Evolutionary conservation across 208 protist genomes (phyloP), one percentile per base, ranked within the genome.

Genomic region (Trypanosoma scelopori): DNA sequence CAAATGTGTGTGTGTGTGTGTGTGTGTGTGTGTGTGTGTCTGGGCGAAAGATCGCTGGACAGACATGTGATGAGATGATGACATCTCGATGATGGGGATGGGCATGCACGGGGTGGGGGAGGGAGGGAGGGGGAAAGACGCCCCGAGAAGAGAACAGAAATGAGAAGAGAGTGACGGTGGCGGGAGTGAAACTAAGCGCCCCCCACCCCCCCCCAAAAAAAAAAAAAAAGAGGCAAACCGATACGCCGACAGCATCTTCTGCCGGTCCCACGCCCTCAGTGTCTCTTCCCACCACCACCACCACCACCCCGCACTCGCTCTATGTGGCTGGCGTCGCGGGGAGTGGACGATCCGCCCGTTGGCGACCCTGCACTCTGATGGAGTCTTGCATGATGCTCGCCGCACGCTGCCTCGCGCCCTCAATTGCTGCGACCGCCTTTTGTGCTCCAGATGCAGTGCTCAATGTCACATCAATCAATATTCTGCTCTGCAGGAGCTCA

Each of bases 321-420:
- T 63, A 53, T 23, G 5, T 22, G 15, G 42, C n/a, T 27, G 22
- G 39, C 50, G 28, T 35, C 27, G 1, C 41, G 18, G 52, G 42
- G 51, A 60, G 49, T 13, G n/a, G 48, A 41, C 65, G 56, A n/a
- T 18, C 25, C n/a, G 25, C 25, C 15, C 18, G 13, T 25, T 68
- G 41, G 5, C 28, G 3, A 22, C 30, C 23, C 43, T 67, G 39
- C 35, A 61, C 53, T 23, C 1, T 7, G 23, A 68, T 74, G 37
- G 60, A 51, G 37, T 61, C 9, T 30, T 47, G 68, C 35, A 67
- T 74, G 52, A 74, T 74, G 9, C 27, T 55, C 18, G 42, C 53
- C 15, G 68, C 68, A 3, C 52, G 68, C 25, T 67, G 23, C 37
- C 35, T 60, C n/a, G 53, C 68, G 15, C n/a, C 46, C 5, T 30